These are phyloP conservation scores for Gossypium ekmanianum DNA, from an alignment of 345 rosid species.

Conservation along the genomic window DNA sequence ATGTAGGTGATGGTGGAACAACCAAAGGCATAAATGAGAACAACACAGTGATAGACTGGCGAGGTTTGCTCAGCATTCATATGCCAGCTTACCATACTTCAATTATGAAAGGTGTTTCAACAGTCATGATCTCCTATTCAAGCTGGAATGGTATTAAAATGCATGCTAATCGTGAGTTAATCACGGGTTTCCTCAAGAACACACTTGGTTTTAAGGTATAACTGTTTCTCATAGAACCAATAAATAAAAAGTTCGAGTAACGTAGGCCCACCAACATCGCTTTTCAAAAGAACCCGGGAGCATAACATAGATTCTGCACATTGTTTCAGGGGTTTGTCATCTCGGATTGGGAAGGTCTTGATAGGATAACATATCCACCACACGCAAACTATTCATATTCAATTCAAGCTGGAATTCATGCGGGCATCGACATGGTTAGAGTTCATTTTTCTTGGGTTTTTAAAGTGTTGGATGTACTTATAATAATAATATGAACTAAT, in stretches of 20 bases:
- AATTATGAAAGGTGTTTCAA: slow-evolving; percentile 47
- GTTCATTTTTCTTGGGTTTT: neutral
- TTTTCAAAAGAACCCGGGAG: neutral
- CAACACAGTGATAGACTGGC: slow-evolving; percentile 36
- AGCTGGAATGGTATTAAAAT: slow-evolving; percentile 57
- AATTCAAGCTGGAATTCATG: slow-evolving; percentile 35
- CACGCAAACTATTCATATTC: slow-evolving; percentile 62
- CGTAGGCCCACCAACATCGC: neutral
- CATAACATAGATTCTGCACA: neutral
- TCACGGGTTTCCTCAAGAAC: slow-evolving; percentile 49
- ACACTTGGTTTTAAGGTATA: slow-evolving; percentile 48
- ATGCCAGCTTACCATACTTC: slow-evolving; percentile 45
- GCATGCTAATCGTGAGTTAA: slow-evolving; percentile 42
- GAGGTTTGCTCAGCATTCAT: slow-evolving; percentile 44
- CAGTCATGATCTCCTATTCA: slow-evolving; percentile 53
- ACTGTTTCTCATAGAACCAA: neutral
- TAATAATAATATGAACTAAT: neutral
- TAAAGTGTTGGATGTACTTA: neutral
- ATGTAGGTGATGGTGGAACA: slow-evolving; percentile 65
- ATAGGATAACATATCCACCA: slow-evolving; percentile 58
- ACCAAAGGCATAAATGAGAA: slow-evolving; percentile 46
- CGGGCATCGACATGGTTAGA: slow-evolving; percentile 67
- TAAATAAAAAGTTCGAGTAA: neutral
- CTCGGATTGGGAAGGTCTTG: slow-evolving; percentile 60
- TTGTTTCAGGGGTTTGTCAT: slow-evolving; percentile 53